Evolutionary conservation across 495 filamentous ascomycete species (phyloP), one percentile per base, ranked within the genome.

Genomic region (Penicillium ochrochloron): DNA sequence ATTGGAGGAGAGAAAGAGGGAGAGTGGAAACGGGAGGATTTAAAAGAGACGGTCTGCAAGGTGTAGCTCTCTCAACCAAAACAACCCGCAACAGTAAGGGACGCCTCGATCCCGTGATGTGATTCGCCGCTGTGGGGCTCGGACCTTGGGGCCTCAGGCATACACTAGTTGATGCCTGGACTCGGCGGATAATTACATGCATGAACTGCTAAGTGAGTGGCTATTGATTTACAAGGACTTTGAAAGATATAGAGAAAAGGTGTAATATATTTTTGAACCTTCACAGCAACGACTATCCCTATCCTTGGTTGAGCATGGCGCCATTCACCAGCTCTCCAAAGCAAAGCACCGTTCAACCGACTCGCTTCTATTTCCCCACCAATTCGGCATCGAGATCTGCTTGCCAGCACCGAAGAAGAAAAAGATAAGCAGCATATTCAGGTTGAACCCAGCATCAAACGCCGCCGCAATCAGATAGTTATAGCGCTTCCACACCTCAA

Each of bases 381-480:
- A 86, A 52, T 82, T 71, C 34, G 84, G 82, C 84, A 86, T 86
- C 31, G 71, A 75, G 10, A 85, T 72, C 46, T 80, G 75, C 73
- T 81, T 85, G 0, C 78, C 83, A 15, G 80, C 76, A 0, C 81
- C 80, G 53, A 86, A 85, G 51, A 81, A 83, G 59, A 86, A 71
- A 69, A 87, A 86, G 29, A 85, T 80, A 23, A 86, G 72, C 61
- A 86, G 63, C 79, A 86, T 78, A 63, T 84, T 83, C 25, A 86
- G 57, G 69, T 86, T 86, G 62, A 85, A 88, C 1, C 82, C 84
- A 4, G 84, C 82, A 73, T 86, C 85, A 62, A 86, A 84, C 3
- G 84, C 83, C 2, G 84, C 84, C 2, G 83, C 84, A 25, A 85
- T 64, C 46, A 86, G 75, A 57, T 84, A 86, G 59, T 85, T 86